Conservation (phyloP, 1,139 yeast species). For the Candida sp. region DNA sequence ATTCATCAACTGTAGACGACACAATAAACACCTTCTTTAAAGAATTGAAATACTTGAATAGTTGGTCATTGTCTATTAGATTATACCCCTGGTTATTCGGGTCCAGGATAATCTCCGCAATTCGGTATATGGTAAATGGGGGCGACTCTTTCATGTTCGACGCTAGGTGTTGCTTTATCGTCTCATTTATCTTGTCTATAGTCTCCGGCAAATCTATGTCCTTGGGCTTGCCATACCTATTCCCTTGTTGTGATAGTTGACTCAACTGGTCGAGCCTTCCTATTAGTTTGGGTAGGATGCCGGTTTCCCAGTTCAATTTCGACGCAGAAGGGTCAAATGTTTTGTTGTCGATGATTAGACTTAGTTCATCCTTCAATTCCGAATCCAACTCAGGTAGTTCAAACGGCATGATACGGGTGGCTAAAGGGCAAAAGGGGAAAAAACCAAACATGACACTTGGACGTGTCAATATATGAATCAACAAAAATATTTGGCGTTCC, state of each 20-base stretch:
- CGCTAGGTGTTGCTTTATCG: conserved; percentile 20
- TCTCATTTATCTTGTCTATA: conserved; percentile 6
- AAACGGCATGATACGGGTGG: neutral
- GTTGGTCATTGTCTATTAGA: conserved; percentile 26
- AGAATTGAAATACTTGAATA: conserved; percentile 35
- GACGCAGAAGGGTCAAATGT: conserved; percentile 6
- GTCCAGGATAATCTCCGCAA: conserved; percentile 54
- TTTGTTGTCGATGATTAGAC: conserved; percentile 8
- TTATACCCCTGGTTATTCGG: conserved; percentile 41
- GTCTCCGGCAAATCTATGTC: conserved; percentile 3
- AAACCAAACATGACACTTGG: neutral
- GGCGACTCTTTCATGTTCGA: conserved; percentile 39
- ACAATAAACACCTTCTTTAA: conserved; percentile 31
- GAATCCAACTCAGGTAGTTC: conserved; percentile 13
- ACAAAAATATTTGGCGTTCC: no score
- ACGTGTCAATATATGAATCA: neutral
- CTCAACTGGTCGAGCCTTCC: conserved; percentile 15
- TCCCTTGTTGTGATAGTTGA: conserved; percentile 11
- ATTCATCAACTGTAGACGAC: conserved; percentile 29
- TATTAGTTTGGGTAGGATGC: conserved; percentile 13
- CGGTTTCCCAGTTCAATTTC: conserved; percentile 13
- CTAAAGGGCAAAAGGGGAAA: neutral
- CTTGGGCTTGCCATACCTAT: conserved; percentile 20
- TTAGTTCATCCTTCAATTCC: conserved; percentile 9
- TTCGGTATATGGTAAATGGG: conserved; percentile 62